Evolutionary conservation across 2,329 filamentous ascomycete species (phyloP).

Genomic region (Trichocomaceae sp.): DNA sequence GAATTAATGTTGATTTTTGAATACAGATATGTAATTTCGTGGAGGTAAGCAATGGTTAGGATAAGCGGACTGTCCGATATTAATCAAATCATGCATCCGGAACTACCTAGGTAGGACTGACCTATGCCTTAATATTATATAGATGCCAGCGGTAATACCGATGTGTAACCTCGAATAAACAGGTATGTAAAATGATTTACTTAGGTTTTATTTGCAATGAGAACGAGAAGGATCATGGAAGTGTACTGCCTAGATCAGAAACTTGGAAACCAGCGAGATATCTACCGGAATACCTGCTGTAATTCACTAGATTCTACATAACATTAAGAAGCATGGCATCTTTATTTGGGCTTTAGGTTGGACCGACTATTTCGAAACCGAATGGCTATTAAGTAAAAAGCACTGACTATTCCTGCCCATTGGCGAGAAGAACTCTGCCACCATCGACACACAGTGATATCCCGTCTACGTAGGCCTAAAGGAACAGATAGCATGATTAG

Average conservation of each 20-base stretch:
- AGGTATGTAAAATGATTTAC: background rate
- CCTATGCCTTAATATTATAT: background rate
- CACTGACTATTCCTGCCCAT: constrained; percentile 28
- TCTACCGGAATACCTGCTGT: background rate
- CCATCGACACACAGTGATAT: constrained; percentile 37
- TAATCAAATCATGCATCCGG: too few relatives aligned
- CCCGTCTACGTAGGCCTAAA: constrained; percentile 36
- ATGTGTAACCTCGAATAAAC: background rate
- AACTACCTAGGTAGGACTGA: background rate
- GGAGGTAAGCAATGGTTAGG: background rate
- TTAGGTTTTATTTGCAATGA: background rate
- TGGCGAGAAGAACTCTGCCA: constrained; percentile 35
- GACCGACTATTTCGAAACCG: background rate
- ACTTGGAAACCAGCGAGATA: background rate
- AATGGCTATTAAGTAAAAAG: background rate
- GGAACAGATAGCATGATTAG: background rate
- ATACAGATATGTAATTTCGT: background rate
- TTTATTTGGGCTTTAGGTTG: background rate
- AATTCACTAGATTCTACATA: background rate
- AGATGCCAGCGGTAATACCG: background rate
- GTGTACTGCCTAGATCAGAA: too few relatives aligned
- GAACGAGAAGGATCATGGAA: background rate
- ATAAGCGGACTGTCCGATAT: background rate
- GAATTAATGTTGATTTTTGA: background rate
- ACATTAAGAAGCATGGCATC: background rate